Evolutionary conservation across 805 yeast species (phyloP), one percentile per base, ranked within the genome.

Genomic region (Metschnikowia reukaufii): DNA sequence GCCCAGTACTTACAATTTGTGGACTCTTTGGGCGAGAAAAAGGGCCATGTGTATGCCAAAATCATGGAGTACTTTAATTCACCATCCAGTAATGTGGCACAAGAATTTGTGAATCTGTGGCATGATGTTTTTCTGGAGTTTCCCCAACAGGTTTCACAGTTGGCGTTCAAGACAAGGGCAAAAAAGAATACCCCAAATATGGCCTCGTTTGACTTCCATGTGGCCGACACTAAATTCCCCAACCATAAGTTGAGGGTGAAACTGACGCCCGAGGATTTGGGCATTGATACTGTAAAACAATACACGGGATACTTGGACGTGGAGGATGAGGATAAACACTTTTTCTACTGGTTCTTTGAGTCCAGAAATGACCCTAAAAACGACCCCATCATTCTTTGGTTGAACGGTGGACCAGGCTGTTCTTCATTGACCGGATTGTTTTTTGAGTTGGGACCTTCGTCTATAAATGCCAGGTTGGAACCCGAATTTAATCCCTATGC

Each of bases 331-430:
- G 97, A 88, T 55, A 91, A 90, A 70, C 95, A 88, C 66, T 84
- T 91, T 65, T 92, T 91, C 67, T 92, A 83, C 73, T 90, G 96
- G 96, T 84, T 85, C 60, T 92, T 92, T 58, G 97, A 91, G 67
- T 85, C 95, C 42, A 81, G 57, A 10, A 73, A 76, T 51, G 73
- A 69, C 32, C 97, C 97, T 4, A 68, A 66, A 44, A 87, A 73
- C 44, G 97, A 92, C 66, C 97, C 97, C 1, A 77, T 90, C 16
- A 77, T 92, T 45, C 74, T 92, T 55, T 90, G 97, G 98, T 74
- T 91, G 58, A 91, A 91, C 63, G 97, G 97, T 54, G 97, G 97
- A 5, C 97, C 97, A 30, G 97, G 97, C 12, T 91, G 97, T 64
- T 88, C 96, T 0, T 88, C 96, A 1, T 70, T 89, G 62, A 88